Conservation (phyloP, 345 rosid genomes). For the Diplotaxis tenuifolia region DNA sequence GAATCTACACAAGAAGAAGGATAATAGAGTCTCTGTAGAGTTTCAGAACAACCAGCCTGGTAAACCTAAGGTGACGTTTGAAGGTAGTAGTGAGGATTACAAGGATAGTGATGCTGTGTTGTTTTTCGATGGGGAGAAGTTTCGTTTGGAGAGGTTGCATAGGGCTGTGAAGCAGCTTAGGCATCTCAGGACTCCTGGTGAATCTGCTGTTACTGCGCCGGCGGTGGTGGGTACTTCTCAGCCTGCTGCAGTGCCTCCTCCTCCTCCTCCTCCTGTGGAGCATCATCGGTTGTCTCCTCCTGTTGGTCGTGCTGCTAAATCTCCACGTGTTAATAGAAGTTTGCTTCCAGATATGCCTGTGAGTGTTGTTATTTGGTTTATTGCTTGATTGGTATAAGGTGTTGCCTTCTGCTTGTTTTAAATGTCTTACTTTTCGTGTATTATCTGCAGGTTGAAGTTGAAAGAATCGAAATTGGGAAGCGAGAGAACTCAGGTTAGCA, state of each 20-base stretch:
- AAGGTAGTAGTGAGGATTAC: slow-evolving; percentile 50
- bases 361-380: slow-evolving; percentile 23
- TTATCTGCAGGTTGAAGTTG: slow-evolving; percentile 64
- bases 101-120: slow-evolving; percentile 12
- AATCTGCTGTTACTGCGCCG: slow-evolving; percentile 44
- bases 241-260: slow-evolving; percentile 9
- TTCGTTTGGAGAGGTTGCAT: slow-evolving; percentile 74
- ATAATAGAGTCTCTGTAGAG: slow-evolving; percentile 75
- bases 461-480: slow-evolving; percentile 66
- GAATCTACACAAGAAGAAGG: slow-evolving; percentile 70
- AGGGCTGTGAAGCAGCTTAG: slow-evolving; percentile 87
- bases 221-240: neutral
- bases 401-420: slow-evolving; percentile 3
- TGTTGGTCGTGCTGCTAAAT: slow-evolving; percentile 47
- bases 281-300: slow-evolving; percentile 48
- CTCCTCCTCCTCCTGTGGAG: slow-evolving; percentile 30
- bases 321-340: slow-evolving; percentile 42
- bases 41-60: slow-evolving; percentile 82
- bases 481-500: slow-evolving; percentile 33
- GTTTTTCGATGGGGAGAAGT: slow-evolving; percentile 72
- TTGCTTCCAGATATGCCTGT: slow-evolving; percentile 53
- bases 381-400: neutral
- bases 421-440: slow-evolving; percentile 1
- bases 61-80: slow-evolving; percentile 76
- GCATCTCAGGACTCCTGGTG: slow-evolving; percentile 34